These are phyloP conservation scores for Polychaeton citri DNA, from an alignment of 2,329 filamentous ascomycete genomes.

Conservation along the genomic window DNA sequence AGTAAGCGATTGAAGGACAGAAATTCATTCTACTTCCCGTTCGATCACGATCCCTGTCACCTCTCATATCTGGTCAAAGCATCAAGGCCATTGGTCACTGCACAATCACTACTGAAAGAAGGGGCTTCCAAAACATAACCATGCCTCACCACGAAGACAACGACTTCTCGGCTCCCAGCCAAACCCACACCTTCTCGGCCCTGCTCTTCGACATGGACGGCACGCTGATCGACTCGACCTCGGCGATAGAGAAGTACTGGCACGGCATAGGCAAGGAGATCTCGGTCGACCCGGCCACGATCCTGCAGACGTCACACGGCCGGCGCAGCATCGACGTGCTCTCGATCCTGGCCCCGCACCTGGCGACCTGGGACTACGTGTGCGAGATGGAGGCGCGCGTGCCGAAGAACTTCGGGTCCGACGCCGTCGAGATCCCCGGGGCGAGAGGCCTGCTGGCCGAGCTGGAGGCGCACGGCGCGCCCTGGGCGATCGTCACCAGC, in stretches of 20 bases:
- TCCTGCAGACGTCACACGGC: conserved; percentile 83
- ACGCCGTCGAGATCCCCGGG: conserved; percentile 78
- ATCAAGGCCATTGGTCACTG: neutral
- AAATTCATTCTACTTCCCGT: no score
- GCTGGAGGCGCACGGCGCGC: conserved; percentile 48
- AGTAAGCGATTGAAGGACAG: no score
- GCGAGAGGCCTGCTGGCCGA: conserved; percentile 48
- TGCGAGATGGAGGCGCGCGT: conserved; percentile 64
- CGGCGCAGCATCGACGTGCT: conserved; percentile 79
- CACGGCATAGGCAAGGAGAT: conserved; percentile 65
- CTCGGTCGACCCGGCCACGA: conserved; percentile 39
- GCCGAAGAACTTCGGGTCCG: conserved; percentile 60
- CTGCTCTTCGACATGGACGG: conserved; percentile 66
- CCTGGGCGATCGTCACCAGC: conserved; percentile 68
- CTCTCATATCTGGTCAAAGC: no score
- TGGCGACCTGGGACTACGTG: conserved; percentile 88
- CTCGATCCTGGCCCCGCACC: conserved; percentile 62
- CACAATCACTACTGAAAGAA: neutral
- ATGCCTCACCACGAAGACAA: conserved; percentile 17
- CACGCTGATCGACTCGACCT: conserved; percentile 70
- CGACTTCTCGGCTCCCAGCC: conserved; percentile 28
- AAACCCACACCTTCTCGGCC: conserved; percentile 28
- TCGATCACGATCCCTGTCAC: no score
- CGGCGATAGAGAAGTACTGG: conserved; percentile 69
- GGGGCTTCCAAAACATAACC: neutral